Evolutionary conservation across 2,329 filamentous ascomycete genomes (phyloP), one percentile per base, ranked within the genome.

Genomic region (Fusarium sp.): DNA sequence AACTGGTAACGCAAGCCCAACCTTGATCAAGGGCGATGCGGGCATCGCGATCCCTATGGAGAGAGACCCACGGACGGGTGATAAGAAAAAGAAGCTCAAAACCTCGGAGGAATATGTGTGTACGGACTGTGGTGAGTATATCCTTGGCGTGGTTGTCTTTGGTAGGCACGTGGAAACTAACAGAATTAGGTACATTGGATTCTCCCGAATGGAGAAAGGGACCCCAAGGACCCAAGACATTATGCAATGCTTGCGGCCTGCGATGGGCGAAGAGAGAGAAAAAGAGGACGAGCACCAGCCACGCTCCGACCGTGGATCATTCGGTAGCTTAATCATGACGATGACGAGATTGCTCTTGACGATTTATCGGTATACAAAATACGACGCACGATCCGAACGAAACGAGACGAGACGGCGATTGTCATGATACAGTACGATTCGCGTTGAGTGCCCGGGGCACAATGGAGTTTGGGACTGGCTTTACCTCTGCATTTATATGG

Each of bases 191-290:
- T 34, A 98, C 94, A 1, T 85, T 97, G 40, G 94, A 98, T 76
- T 97, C 93, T 17, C 95, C 95, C 0, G 95, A 98, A 83, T 98
- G 95, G 95, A 87, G 95, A 66, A 98, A 97, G 79, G 95, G 95
- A 0, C 95, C 95, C 0, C 93, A 89, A 67, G 95, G 95, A 3
- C 94, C 94, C 2, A 98, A 98, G 80, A 98, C 95, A 10, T 83
- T 98, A 14, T 98, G 95, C 80, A 98, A 98, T 81, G 95, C 95
- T 9, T 98, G 95, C 77, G 95, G 95, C 38, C 82, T 92, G 31
- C 84, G 89, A 53, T 92, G 89, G 89, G 89, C 89, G 17, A 89
- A 92, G 87, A 94, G 93, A 76, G 93, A 96, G 77, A 96, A 96
- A 84, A 95, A 94, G 76, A 80, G 76, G 44, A 76, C 74, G 58